These are phyloP conservation scores for Didymellaceae sp. DNA, from an alignment of 2,329 filamentous ascomycete genomes.

Conservation along the genomic window DNA sequence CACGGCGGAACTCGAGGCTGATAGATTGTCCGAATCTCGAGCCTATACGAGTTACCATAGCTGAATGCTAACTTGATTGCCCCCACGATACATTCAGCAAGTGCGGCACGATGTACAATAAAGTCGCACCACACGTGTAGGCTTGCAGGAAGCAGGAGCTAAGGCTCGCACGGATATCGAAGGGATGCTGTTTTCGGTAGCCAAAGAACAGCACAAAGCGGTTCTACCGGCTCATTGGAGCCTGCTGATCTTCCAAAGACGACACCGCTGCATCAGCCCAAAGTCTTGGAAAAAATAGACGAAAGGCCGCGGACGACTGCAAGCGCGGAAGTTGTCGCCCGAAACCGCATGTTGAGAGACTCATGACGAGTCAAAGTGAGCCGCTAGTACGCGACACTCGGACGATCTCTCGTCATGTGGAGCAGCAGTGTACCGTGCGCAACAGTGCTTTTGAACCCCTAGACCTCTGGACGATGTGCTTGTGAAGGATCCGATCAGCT, in stretches of 20 bases:
- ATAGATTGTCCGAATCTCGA: no score
- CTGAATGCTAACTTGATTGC: no score
- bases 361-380: constrained; percentile 9
- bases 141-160: not conserved
- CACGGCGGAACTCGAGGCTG: no score
- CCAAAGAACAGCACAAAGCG: constrained; percentile 6
- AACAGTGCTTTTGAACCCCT: not conserved
- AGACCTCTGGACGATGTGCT: not conserved
- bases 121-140: not conserved
- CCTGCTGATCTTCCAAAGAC: constrained; percentile 9
- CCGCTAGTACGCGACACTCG: constrained; percentile 13
- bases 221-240: constrained; percentile 6
- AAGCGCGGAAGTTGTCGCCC: constrained; percentile 10
- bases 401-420: not conserved
- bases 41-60: no score
- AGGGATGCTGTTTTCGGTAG: not conserved
- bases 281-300: constrained; percentile 11
- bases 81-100: not conserved
- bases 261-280: constrained; percentile 9
- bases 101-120: not conserved
- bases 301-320: constrained; percentile 8
- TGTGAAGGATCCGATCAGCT: not conserved
- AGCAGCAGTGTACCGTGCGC: not conserved
- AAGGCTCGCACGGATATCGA: constrained; percentile 11
- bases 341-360: constrained; percentile 10